Percentiles rank a stretch among this genome's conserved stretches.
phyloP scores from a whole-genome alignment of 352 stramenopile genomes.

The Pythium plurisporium region DNA sequence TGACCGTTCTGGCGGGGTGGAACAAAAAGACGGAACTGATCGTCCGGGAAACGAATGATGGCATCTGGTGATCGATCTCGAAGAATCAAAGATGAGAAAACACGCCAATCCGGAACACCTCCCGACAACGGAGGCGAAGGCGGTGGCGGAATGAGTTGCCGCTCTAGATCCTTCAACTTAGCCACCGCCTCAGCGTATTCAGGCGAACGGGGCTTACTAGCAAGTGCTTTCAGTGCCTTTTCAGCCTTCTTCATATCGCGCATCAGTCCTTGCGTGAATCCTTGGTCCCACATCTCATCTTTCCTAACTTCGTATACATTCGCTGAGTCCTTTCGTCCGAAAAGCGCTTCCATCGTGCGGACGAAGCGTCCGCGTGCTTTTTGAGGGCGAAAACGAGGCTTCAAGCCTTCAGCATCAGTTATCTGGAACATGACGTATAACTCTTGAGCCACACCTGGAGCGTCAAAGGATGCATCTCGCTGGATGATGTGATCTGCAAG shows the following conservation, averaged over 20 bases:
- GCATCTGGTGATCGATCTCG: constrained; percentile 40
- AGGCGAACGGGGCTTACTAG: constrained; percentile 5
- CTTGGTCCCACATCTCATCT: constrained; percentile 39
- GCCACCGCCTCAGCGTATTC: constrained; percentile 21
- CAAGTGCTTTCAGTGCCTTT: constrained; percentile 20
- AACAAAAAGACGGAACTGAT: constrained; percentile 41
- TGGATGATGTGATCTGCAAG: constrained; percentile 32
- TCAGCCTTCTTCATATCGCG: constrained; percentile 25
- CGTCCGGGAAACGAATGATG: constrained; percentile 39
- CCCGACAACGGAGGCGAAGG: background rate
- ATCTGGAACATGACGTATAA: constrained; percentile 48
- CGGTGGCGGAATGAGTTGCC: background rate
- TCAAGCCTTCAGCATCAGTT: constrained; percentile 22
- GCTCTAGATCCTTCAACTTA: constrained; percentile 23
- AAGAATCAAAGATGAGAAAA: constrained; percentile 37
- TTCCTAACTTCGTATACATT: constrained; percentile 22
- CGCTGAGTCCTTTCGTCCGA: constrained; percentile 22
- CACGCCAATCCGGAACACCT: constrained; percentile 23
- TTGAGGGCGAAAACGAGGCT: constrained; percentile 11
- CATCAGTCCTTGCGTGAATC: constrained; percentile 31
- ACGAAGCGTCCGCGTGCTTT: background rate
- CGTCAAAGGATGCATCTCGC: constrained; percentile 29
- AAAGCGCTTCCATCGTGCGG: constrained; percentile 17
- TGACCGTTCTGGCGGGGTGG: constrained; percentile 6
- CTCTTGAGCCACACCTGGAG: constrained; percentile 27